These are phyloP conservation scores for Hapsidospora chrysogenum DNA, from an alignment of 495 filamentous ascomycete species.

Conservation along the genomic window DNA sequence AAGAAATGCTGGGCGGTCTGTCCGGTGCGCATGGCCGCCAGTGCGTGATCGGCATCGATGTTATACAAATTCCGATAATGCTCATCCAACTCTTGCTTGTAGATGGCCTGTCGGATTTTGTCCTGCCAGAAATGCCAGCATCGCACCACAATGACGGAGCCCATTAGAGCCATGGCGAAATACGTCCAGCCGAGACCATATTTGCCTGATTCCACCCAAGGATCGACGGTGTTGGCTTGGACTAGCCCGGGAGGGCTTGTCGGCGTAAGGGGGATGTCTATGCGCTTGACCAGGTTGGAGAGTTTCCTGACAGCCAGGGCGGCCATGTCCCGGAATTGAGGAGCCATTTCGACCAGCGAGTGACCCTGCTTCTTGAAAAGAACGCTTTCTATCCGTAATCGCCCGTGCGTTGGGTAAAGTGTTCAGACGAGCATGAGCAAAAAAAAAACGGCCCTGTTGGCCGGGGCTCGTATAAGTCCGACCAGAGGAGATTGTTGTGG, in stretches of 20 bases:
- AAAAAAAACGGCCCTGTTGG: no score
- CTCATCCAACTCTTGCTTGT: constrained; percentile 53
- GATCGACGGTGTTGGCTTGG: constrained; percentile 60
- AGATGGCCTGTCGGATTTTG: constrained; percentile 67
- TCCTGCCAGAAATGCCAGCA: constrained; percentile 78
- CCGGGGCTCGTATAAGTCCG: no score
- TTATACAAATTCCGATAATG: constrained; percentile 35
- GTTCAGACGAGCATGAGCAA: no score
- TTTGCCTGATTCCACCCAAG: constrained; percentile 67
- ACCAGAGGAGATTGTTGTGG: no score
- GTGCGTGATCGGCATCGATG: constrained; percentile 43
- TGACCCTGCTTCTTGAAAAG: no score
- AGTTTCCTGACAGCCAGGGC: constrained; percentile 11
- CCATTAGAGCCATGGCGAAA: constrained; percentile 57
- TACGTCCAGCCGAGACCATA: constrained; percentile 82
- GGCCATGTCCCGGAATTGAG: constrained; percentile 9
- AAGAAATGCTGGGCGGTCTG: constrained; percentile 53
- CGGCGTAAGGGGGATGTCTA: constrained; percentile 52
- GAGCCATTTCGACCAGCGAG: constrained; percentile 11
- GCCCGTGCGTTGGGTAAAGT: no score
- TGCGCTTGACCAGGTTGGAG: constrained; percentile 45
- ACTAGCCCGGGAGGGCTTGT: constrained; percentile 53
- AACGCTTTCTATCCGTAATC: no score
- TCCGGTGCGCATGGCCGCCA: constrained; percentile 53
- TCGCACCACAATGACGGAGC: constrained; percentile 43